These are phyloP conservation scores for Chaetomium sp. DNA, from an alignment of 2,329 filamentous ascomycete genomes.

Conservation along the genomic window DNA sequence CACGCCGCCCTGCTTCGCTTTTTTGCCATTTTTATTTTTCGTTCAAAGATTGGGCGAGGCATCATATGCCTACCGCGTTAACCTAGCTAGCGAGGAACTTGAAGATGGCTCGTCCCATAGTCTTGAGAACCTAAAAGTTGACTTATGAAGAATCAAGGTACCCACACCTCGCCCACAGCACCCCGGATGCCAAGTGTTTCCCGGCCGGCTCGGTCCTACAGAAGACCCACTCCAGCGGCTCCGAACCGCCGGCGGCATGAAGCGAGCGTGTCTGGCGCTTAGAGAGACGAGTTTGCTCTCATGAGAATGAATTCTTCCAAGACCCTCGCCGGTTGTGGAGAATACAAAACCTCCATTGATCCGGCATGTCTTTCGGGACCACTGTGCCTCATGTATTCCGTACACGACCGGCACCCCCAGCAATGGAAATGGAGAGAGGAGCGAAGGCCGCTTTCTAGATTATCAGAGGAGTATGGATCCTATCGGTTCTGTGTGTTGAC, in stretches of 20 bases:
- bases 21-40: not conserved
- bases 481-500: not conserved
- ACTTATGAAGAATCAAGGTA: not conserved
- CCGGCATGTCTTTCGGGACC: not conserved
- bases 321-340: not conserved
- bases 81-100: too few species aligned
- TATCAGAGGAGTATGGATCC: not conserved
- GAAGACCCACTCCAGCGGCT: slow-evolving; percentile 16
- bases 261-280: slow-evolving; percentile 10
- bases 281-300: not conserved
- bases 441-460: not conserved
- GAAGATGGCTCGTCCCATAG: not conserved
- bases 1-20: not conserved
- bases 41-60: not conserved
- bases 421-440: not conserved
- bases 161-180: not conserved
- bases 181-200: slow-evolving; percentile 1
- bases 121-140: not conserved
- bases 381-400: not conserved
- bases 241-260: slow-evolving; percentile 12
- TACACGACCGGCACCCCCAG: not conserved
- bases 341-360: not conserved
- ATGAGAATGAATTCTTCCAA: not conserved
- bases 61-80: not conserved
- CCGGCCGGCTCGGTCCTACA: not conserved